Conservation (phyloP, 805 yeast genomes). For the Yarrowia osloensis region DNA sequence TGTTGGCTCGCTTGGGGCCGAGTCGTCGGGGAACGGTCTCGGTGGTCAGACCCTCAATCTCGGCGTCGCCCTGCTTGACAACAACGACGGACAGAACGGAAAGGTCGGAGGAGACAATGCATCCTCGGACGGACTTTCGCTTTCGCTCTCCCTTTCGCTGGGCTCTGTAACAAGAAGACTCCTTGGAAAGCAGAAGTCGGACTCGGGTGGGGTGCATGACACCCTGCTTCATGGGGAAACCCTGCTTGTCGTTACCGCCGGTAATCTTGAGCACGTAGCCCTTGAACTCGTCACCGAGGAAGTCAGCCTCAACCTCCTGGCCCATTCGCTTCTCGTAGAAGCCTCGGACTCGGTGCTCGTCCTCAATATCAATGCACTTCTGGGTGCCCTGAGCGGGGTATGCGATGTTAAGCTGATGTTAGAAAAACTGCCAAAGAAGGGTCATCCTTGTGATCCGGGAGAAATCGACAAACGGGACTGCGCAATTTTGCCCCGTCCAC, state of each 20-base stretch:
- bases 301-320: conserved; percentile 99
- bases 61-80: conserved; percentile 96
- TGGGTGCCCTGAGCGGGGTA: conserved; percentile 99
- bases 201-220: conserved; percentile 99
- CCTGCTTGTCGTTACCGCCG: conserved; percentile 99
- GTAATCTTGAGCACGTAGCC: conserved; percentile 98
- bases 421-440: background rate
- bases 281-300: conserved; percentile 98
- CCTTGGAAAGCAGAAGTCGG: conserved; percentile 88
- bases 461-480: too few relatives aligned
- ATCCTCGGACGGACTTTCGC: conserved; percentile 99
- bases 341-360: conserved; percentile 97
- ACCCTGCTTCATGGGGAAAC: conserved; percentile 99
- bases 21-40: conserved; percentile 95
- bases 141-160: conserved; percentile 99
- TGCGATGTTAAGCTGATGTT: conserved; percentile 90
- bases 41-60: conserved; percentile 95
- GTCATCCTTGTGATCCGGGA: background rate
- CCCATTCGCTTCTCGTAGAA: conserved; percentile 99
- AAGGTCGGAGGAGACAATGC: conserved; percentile 96
- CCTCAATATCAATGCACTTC: conserved; percentile 96
- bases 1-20: conserved; percentile 99
- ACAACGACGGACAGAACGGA: conserved; percentile 91
- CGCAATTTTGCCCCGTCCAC: background rate
- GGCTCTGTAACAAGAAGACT: conserved; percentile 99